Conservation (phyloP, 2,329 filamentous ascomycete genomes). For the Akanthomyces lecanii region DNA sequence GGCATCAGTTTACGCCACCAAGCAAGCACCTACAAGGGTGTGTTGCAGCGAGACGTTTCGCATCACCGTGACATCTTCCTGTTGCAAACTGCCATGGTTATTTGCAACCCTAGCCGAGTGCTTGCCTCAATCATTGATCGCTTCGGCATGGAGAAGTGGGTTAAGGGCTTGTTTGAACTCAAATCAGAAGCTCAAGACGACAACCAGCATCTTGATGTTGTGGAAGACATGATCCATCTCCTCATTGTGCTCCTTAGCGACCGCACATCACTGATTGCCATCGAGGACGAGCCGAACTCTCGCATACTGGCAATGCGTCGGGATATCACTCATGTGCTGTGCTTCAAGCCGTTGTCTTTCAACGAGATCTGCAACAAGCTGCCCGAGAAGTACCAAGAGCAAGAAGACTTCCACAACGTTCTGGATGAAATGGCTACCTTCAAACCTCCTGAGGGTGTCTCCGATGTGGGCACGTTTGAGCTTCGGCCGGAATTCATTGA, state of each 20-base stretch:
- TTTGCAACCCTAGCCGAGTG: slow-evolving; percentile 78
- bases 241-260: slow-evolving; percentile 89
- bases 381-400: slow-evolving; percentile 83
- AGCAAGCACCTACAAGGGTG: slow-evolving; percentile 86
- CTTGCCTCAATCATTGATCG: slow-evolving; percentile 87
- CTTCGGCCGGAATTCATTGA: slow-evolving; percentile 81
- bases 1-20: slow-evolving; percentile 94
- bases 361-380: slow-evolving; percentile 84
- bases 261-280: slow-evolving; percentile 70
- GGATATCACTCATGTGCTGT: slow-evolving; percentile 89
- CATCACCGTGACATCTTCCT: slow-evolving; percentile 95
- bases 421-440: slow-evolving; percentile 85
- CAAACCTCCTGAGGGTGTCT: slow-evolving; percentile 83
- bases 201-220: slow-evolving; percentile 80
- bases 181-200: slow-evolving; percentile 77
- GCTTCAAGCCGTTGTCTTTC: slow-evolving; percentile 93
- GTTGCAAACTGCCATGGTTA: slow-evolving; percentile 82
- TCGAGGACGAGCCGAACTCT: slow-evolving; percentile 60
- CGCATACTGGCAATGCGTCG: slow-evolving; percentile 71
- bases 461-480: slow-evolving; percentile 91
- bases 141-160: slow-evolving; percentile 84
- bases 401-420: slow-evolving; percentile 80
- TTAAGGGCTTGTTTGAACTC: slow-evolving; percentile 73
- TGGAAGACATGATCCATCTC: slow-evolving; percentile 93
- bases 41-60: slow-evolving; percentile 83